A percentile compares a stretch with the other conserved stretches of the same genome.
These are phyloP conservation scores for Crucibulum parvulum DNA, from an alignment of 1,284 basidiomycete genomes.

Conservation along the genomic window DNA sequence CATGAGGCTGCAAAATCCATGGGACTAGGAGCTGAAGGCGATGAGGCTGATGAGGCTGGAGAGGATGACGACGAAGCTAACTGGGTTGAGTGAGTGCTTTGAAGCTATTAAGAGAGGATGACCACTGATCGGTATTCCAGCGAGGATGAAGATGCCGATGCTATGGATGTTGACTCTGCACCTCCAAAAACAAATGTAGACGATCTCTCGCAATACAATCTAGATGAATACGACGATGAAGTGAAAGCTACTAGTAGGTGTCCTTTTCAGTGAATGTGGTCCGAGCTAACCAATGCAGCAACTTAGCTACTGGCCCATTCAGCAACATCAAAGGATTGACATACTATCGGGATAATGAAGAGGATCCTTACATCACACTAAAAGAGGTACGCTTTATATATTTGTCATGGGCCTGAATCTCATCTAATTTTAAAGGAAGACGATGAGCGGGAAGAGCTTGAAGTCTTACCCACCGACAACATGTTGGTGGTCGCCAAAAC, in stretches of 20 bases:
- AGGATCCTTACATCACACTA: slow-evolving; percentile 97
- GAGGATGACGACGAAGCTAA: slow-evolving; percentile 60
- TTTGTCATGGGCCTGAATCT: slow-evolving; percentile 8
- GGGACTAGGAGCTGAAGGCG: slow-evolving; percentile 65
- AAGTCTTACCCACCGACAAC: slow-evolving; percentile 91
- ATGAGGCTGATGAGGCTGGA: slow-evolving; percentile 60
- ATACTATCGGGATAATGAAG: slow-evolving; percentile 90
- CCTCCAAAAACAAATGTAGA: slow-evolving; percentile 59
- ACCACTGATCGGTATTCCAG: slow-evolving; percentile 30
- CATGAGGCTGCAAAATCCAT: slow-evolving; percentile 80
- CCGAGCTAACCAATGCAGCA: background rate
- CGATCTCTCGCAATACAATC: slow-evolving; percentile 90
- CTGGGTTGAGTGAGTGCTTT: slow-evolving; percentile 84
- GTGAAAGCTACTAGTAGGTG: slow-evolving; percentile 61
- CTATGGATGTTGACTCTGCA: slow-evolving; percentile 71
- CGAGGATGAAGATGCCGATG: slow-evolving; percentile 59
- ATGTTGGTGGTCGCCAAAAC: slow-evolving; percentile 94
- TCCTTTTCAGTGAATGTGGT: background rate
- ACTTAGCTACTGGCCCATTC: slow-evolving; percentile 84
- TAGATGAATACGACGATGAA: slow-evolving; percentile 96
- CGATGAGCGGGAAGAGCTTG: slow-evolving; percentile 91
- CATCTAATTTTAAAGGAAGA: slow-evolving; percentile 51
- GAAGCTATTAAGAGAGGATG: slow-evolving; percentile 17
- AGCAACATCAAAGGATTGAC: slow-evolving; percentile 96
- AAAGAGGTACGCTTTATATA: slow-evolving; percentile 73